A percentile compares a stretch with the other conserved stretches of the same genome.
Evolutionary conservation across 2,329 filamentous ascomycete species (phyloP).

Genomic region (Microcera coccophila): DNA sequence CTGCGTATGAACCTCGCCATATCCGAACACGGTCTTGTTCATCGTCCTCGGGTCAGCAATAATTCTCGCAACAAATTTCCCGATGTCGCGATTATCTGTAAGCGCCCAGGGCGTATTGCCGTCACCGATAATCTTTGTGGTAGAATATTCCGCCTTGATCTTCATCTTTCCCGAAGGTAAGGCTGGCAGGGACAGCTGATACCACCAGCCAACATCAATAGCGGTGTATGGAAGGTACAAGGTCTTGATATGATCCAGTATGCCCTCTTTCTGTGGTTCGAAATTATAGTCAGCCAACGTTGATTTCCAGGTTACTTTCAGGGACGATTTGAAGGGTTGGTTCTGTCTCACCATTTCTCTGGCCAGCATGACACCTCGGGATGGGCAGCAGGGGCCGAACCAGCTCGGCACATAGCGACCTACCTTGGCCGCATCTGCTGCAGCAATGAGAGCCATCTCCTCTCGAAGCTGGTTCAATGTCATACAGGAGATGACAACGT

Average conservation of each 20-base stretch:
- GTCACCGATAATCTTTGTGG: conserved; percentile 40
- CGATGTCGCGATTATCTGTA: conserved; percentile 50
- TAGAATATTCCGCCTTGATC: conserved; percentile 28
- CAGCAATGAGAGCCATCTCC: conserved; percentile 2
- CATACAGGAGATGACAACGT: conserved; percentile 5
- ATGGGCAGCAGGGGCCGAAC: background rate
- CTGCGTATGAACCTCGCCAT: conserved; percentile 42
- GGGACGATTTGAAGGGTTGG: too few species aligned
- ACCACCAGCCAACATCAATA: conserved; percentile 58
- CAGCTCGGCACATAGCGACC: conserved; percentile 6
- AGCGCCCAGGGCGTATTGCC: conserved; percentile 42
- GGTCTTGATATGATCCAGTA: conserved; percentile 47
- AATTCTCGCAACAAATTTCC: conserved; percentile 47
- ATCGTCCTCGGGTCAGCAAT: conserved; percentile 50
- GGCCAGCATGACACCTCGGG: background rate
- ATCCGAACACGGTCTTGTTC: conserved; percentile 49
- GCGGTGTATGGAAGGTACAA: conserved; percentile 51
- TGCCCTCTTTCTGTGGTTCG: conserved; percentile 46
- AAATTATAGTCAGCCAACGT: too few species aligned
- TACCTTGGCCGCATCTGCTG: conserved; percentile 4
- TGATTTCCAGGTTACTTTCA: too few species aligned
- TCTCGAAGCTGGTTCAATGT: background rate
- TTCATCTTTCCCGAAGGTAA: conserved; percentile 24
- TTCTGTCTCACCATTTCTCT: conserved; percentile 4
- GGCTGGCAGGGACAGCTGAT: conserved; percentile 39